phyloP scores from a whole-genome alignment of 2,329 filamentous ascomycete species.

The Colletotrichum phormii region DNA sequence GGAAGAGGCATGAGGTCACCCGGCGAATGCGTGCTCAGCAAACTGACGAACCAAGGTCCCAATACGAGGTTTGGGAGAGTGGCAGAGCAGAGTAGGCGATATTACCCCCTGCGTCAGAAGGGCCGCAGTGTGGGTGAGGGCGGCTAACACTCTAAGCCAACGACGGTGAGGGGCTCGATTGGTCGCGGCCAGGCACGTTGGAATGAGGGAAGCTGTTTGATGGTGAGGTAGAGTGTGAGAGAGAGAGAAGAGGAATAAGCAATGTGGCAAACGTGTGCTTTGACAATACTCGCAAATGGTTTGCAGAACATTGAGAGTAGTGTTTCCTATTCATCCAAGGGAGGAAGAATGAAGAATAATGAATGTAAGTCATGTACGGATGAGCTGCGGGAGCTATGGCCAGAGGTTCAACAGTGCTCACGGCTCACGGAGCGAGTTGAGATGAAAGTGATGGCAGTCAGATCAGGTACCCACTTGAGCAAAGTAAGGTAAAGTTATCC shows the following conservation, averaged over 20 bases:
- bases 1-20: slow-evolving; percentile 11
- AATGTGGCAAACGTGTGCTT: neutral
- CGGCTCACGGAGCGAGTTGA: neutral
- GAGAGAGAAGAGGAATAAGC: neutral
- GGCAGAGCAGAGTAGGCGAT: neutral
- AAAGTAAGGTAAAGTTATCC: neutral
- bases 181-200: neutral
- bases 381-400: neutral
- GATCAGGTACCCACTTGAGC: neutral
- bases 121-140: slow-evolving; percentile 15
- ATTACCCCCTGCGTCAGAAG: slow-evolving; percentile 12
- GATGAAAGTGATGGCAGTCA: neutral
- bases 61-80: slow-evolving; percentile 17
- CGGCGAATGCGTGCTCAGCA: neutral
- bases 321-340: neutral
- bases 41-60: slow-evolving; percentile 1
- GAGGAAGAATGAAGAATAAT: neutral
- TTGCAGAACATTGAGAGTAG: neutral
- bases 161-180: neutral
- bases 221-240: too few species aligned
- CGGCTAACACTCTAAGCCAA: slow-evolving; percentile 23
- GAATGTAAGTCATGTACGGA: neutral
- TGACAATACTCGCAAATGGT: neutral
- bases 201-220: slow-evolving; percentile 8
- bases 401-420: neutral